Base-by-base conservation (phyloP, 768 basidiomycete species). In the Dioszegia hungarica region DNA sequence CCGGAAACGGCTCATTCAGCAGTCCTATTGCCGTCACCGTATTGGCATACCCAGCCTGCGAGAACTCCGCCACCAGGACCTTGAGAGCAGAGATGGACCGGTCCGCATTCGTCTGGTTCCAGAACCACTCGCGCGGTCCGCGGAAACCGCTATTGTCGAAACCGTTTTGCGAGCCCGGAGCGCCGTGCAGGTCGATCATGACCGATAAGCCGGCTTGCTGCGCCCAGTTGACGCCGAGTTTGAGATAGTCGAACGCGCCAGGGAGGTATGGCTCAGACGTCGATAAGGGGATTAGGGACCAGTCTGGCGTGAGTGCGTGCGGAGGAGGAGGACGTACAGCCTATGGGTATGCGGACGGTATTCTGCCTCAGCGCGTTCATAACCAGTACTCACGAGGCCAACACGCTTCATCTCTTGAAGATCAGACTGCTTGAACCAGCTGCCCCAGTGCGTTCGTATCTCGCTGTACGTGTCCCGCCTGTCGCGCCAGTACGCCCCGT, bases 181-280 rank as follows among this genome's bases (percentile, higher is more conserved):
- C 74, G 39, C 74, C 74, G 41, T 75, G 74, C 11, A 75, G 55
- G 48, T 71, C 71, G 12, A 75, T 56, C 63, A 74, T 72, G 22
- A 70, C 63, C 56, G 58, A 17, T 2, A 75, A 55, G 33, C 65
- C 65, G 17, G 72, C 47, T 37, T 54, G 59, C 31, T 61, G 43
- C 9, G 69, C 69, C 74, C 74, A 75, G 17, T 52, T 59, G 17
- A 75, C 70, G 5, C 72, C 74, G 31, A 59, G 48, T 28, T 70
- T 64, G 15, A 75, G 65, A 46, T 68, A 72, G 20, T 66, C 63
- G 39, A 66, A 70, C 14, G 73, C 73, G 1, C 72, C 71, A 53
- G 50, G 33, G 29, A 56, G 45, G 44, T 64, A 73, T 1, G 70
- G 70, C 47, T 75, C 74, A 27, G 57, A 62, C 15, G 57, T 61